Percentiles rank a stretch among this genome's conserved stretches.
These are phyloP conservation scores for Amniculicola lignicola DNA, from an alignment of 495 filamentous ascomycete genomes.

Conservation along the genomic window DNA sequence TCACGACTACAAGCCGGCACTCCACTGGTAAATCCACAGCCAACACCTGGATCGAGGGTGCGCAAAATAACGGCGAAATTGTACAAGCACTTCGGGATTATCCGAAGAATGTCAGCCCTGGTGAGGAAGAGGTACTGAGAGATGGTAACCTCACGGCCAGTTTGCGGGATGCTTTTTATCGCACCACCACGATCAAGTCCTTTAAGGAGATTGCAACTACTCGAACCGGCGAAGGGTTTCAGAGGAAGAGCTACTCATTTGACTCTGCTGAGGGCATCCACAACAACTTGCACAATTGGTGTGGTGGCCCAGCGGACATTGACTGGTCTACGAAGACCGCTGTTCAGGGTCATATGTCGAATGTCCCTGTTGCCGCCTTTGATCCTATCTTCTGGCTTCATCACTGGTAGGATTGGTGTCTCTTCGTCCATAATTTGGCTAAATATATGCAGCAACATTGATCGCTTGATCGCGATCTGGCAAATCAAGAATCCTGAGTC, in stretches of 20 bases:
- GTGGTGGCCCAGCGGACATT: background rate
- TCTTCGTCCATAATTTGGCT: background rate
- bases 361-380: conserved; percentile 2
- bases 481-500: background rate
- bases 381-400: conserved; percentile 7
- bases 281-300: background rate
- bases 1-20: background rate
- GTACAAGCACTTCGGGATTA: too few species aligned
- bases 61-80: background rate
- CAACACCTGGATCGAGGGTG: background rate
- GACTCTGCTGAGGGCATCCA: background rate
- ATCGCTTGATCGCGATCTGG: background rate
- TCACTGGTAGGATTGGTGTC: background rate
- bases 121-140: too few species aligned
- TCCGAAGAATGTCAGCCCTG: too few species aligned
- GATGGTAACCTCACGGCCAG: background rate
- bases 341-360: background rate
- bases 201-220: background rate
- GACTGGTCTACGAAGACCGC: too few species aligned
- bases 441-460: background rate
- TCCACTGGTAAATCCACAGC: background rate
- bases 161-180: background rate
- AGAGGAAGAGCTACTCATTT: too few species aligned
- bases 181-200: background rate
- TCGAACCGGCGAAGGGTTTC: too few species aligned